Percentiles rank a stretch among this genome's conserved stretches.
These are phyloP conservation scores for Tubosaeta sp. DNA, from an alignment of 768 basidiomycete genomes.

Conservation along the genomic window DNA sequence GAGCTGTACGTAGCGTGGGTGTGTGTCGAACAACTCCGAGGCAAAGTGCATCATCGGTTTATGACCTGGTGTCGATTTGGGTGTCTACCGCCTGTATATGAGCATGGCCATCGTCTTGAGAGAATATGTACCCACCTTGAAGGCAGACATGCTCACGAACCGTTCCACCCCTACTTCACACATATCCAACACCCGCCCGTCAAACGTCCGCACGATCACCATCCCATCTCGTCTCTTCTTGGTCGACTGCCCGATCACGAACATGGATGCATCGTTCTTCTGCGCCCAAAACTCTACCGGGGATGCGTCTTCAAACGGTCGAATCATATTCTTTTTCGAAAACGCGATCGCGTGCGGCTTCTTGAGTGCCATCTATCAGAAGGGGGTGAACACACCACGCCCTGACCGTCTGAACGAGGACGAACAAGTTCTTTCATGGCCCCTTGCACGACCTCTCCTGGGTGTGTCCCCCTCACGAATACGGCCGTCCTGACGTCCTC, in stretches of 20 bases:
- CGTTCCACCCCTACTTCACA: constrained; percentile 87
- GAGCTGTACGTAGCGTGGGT: constrained; percentile 86
- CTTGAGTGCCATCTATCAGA: constrained; percentile 82
- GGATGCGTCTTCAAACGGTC: constrained; percentile 79
- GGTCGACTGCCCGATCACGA: constrained; percentile 84
- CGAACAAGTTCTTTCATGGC: constrained; percentile 89
- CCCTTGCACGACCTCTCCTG: constrained; percentile 71
- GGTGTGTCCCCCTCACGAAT: constrained; percentile 85
- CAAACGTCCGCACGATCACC: constrained; percentile 82
- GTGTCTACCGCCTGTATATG: constrained; percentile 49
- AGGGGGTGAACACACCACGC: neutral
- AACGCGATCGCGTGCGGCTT: constrained; percentile 88
- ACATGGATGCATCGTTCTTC: constrained; percentile 94
- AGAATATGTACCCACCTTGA: constrained; percentile 57
- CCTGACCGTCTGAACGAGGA: neutral
- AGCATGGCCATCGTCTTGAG: neutral
- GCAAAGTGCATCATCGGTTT: constrained; percentile 95
- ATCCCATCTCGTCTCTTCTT: constrained; percentile 93
- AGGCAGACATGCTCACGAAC: constrained; percentile 72
- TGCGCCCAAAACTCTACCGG: constrained; percentile 89
- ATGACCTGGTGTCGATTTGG: constrained; percentile 85
- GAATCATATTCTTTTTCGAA: constrained; percentile 87
- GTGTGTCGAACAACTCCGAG: constrained; percentile 90
- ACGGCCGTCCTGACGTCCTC: constrained; percentile 85
- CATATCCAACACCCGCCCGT: constrained; percentile 87